Percentiles rank a stretch among this genome's conserved stretches.
These are phyloP conservation scores for Phytopythium litorale DNA, from an alignment of 352 stramenopile species.

Conservation along the genomic window DNA sequence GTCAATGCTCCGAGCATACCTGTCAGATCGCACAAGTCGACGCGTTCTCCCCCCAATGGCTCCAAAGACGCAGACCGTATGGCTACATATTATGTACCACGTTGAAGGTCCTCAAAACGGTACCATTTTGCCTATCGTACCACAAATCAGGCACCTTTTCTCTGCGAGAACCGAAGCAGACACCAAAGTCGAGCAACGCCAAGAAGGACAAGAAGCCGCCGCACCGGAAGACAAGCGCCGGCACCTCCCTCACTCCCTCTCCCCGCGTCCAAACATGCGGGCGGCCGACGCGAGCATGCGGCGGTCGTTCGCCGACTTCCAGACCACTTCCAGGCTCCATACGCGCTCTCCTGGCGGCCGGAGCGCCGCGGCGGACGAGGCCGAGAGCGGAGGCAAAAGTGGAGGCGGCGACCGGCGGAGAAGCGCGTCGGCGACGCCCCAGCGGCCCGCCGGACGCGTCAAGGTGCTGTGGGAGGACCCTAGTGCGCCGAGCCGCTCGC, in stretches of 20 bases:
- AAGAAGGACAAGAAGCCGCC: no score
- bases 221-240: not conserved
- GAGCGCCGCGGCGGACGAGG: not conserved
- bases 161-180: no score
- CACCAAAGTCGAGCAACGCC: no score
- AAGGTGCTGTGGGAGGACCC: conserved; percentile 6
- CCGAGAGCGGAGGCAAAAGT: no score
- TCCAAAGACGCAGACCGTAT: no score
- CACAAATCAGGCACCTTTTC: not conserved
- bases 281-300: not conserved
- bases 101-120: no score
- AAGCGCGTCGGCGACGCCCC: not conserved
- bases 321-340: not conserved
- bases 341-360: not conserved
- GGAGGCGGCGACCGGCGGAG: not conserved
- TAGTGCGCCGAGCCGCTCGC: not conserved
- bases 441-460: not conserved
- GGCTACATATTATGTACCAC: no score
- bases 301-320: conserved; percentile 3
- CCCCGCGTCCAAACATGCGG: not conserved
- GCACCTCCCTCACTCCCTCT: not conserved
- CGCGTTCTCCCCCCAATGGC: no score
- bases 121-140: not conserved
- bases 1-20: no score
- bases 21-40: no score